A percentile compares a stretch with the other conserved stretches of the same genome.
Conservation (phyloP, 495 filamentous ascomycete species). For the Hypoxylon lenormandii region DNA sequence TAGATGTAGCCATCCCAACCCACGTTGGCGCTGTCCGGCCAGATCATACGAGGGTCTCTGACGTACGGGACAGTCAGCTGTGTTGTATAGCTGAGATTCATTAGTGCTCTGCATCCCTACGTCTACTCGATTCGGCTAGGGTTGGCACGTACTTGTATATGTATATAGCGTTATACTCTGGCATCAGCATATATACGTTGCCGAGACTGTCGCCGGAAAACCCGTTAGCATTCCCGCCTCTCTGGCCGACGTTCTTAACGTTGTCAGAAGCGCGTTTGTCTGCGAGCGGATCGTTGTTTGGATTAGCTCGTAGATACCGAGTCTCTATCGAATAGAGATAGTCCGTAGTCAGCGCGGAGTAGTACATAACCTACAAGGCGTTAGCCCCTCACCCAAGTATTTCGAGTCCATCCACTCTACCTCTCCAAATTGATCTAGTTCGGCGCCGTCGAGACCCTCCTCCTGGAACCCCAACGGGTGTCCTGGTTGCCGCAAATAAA, state of each 20-base stretch:
- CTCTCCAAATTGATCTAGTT: constrained; percentile 46
- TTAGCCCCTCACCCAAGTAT: constrained; percentile 3
- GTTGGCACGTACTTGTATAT: constrained; percentile 48
- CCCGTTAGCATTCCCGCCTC: constrained; percentile 56
- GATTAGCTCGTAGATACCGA: constrained; percentile 51
- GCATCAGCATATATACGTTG: constrained; percentile 58
- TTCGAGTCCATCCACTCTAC: constrained; percentile 12
- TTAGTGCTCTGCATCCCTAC: not conserved
- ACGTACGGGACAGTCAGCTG: constrained; percentile 51
- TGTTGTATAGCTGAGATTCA: constrained; percentile 39
- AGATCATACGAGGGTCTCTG: constrained; percentile 57
- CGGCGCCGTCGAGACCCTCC: constrained; percentile 56
- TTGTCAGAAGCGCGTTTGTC: constrained; percentile 54
- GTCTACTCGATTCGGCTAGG: not conserved
- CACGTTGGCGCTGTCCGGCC: constrained; percentile 55
- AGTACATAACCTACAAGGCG: constrained; percentile 52
- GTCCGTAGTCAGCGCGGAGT: constrained; percentile 53
- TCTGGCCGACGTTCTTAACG: constrained; percentile 52
- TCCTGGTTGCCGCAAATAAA: constrained; percentile 51
- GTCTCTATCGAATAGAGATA: constrained; percentile 55
- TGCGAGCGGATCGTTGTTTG: constrained; percentile 47
- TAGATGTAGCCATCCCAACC: constrained; percentile 58
- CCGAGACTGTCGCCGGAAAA: constrained; percentile 55
- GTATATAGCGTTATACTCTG: constrained; percentile 55
- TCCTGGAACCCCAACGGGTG: constrained; percentile 43